phyloP scores from a whole-genome alignment of 441 rosid genomes.

The Aleurites moluccanus region DNA sequence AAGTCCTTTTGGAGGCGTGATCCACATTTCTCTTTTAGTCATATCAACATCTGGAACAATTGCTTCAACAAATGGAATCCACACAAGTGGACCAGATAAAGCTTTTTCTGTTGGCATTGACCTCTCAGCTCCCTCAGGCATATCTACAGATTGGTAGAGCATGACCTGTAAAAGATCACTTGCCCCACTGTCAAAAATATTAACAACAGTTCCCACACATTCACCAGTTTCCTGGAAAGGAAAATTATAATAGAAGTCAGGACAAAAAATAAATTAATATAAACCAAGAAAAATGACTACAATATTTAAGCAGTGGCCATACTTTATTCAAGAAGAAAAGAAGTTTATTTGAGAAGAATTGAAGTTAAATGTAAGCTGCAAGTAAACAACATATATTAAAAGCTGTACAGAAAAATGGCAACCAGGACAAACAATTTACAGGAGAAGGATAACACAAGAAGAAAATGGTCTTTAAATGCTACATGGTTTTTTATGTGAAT shows the following conservation, averaged over 20 bases:
- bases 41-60: constrained; percentile 90
- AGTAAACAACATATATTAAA: not conserved
- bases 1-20: constrained; percentile 90
- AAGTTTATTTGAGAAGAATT: not conserved
- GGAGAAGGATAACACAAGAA: not conserved
- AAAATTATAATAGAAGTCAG: constrained; percentile 5
- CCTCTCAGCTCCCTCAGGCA: constrained; percentile 38
- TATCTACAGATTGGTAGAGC: constrained; percentile 46
- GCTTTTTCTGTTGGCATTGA: constrained; percentile 31
- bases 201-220: constrained; percentile 75
- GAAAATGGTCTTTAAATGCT: not conserved
- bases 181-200: constrained; percentile 75
- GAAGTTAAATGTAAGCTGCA: not conserved
- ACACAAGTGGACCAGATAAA: constrained; percentile 51
- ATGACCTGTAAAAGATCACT: constrained; percentile 74
- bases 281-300: constrained; percentile 2
- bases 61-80: constrained; percentile 87
- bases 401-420: not conserved
- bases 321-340: not conserved
- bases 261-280: not conserved
- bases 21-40: constrained; percentile 66
- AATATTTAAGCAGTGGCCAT: not conserved
- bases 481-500: not conserved
- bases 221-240: constrained; percentile 67
- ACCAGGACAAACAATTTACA: not conserved